phyloP scores from a whole-genome alignment of 352 stramenopile genomes.

The Lagenidium giganteum region DNA sequence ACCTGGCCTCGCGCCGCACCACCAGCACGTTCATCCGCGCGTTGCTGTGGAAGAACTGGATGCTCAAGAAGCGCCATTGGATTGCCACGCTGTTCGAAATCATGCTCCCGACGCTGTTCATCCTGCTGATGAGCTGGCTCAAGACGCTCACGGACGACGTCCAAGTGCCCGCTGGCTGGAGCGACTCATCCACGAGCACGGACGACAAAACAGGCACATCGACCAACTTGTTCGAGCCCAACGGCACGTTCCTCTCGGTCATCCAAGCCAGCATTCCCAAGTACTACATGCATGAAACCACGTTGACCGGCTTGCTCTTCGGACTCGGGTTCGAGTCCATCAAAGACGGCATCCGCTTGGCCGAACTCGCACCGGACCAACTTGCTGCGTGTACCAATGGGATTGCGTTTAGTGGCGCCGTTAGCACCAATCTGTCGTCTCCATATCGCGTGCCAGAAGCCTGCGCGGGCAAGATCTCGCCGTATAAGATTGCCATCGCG shows the following conservation, averaged over 20 bases:
- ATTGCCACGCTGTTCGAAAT: constrained; percentile 51
- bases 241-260: constrained; percentile 21
- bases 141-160: constrained; percentile 46
- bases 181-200: constrained; percentile 17
- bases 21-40: constrained; percentile 23
- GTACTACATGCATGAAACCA: constrained; percentile 50
- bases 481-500: constrained; percentile 57
- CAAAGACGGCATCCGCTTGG: constrained; percentile 25
- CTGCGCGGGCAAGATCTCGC: constrained; percentile 32
- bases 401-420: constrained; percentile 22
- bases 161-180: constrained; percentile 43
- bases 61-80: constrained; percentile 51
- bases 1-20: constrained; percentile 15
- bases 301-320: constrained; percentile 44
- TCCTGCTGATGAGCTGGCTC: constrained; percentile 47
- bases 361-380: constrained; percentile 29
- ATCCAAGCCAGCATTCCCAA: constrained; percentile 27
- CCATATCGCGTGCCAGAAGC: constrained; percentile 24
- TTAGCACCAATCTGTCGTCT: constrained; percentile 29
- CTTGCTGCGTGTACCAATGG: constrained; percentile 21
- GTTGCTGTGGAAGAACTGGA: constrained; percentile 67
- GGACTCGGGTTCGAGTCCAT: constrained; percentile 41
- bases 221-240: constrained; percentile 51
- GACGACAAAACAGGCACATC: constrained; percentile 24
- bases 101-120: constrained; percentile 48